Conservation (phyloP, 768 basidiomycete species). For the Pleurotus salmoneostramineus region DNA sequence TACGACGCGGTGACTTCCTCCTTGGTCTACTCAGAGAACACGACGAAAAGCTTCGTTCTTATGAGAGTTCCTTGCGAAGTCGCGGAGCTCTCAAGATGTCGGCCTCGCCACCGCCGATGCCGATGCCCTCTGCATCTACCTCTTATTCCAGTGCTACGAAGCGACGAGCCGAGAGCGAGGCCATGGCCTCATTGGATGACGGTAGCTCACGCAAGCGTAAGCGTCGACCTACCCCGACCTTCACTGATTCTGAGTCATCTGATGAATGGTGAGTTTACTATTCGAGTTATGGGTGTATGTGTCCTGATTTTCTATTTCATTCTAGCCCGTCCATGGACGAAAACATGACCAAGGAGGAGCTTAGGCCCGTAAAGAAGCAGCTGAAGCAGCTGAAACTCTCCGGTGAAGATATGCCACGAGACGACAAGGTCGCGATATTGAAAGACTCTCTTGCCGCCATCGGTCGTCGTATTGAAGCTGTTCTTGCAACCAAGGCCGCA, state of each 20-base stretch:
- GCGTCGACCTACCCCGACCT: slow-evolving; percentile 92
- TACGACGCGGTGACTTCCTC: slow-evolving; percentile 94
- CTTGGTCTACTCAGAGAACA: slow-evolving; percentile 80
- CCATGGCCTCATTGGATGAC: slow-evolving; percentile 77
- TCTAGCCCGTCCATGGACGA: slow-evolving; percentile 94
- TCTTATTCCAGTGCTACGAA: slow-evolving; percentile 50
- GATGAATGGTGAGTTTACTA: slow-evolving; percentile 73
- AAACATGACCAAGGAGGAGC: slow-evolving; percentile 84
- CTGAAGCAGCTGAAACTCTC: slow-evolving; percentile 96
- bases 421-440: slow-evolving; percentile 93
- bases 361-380: slow-evolving; percentile 96
- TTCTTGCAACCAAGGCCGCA: slow-evolving; percentile 70
- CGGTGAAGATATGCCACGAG: slow-evolving; percentile 89
- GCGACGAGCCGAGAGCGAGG: slow-evolving; percentile 83
- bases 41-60: slow-evolving; percentile 87
- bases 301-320: slow-evolving; percentile 6
- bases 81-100: slow-evolving; percentile 70
- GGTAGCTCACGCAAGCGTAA: slow-evolving; percentile 72
- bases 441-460: slow-evolving; percentile 95
- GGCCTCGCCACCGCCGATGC: slow-evolving; percentile 71
- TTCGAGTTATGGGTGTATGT: not conserved
- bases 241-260: slow-evolving; percentile 91
- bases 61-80: slow-evolving; percentile 74
- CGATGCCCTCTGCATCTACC: slow-evolving; percentile 55
- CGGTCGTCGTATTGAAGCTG: slow-evolving; percentile 84